Evolutionary conservation across 2,329 filamentous ascomycete genomes (phyloP), one percentile per base, ranked within the genome.

Genomic region (Aspergillus caelatus): DNA sequence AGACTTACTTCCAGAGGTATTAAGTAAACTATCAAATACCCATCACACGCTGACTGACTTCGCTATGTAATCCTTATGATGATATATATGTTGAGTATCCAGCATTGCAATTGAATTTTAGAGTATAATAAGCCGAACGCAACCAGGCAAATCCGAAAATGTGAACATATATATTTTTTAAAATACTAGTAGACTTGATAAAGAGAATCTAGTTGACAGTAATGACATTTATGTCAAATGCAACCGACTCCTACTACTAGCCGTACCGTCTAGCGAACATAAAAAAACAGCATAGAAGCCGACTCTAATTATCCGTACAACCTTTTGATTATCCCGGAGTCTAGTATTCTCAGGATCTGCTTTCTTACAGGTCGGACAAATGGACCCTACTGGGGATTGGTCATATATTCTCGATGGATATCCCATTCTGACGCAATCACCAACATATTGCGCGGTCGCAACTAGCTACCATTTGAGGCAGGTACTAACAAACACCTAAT

Each of bases 301-400:
- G 14, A 36, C 2, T 7, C 14, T 16, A 5, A 6, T 5, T 14
- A 16, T 36, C 5, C 32, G 16, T 16, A 36, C 34, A 36, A 36
- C 0, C 14, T 6, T 1, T 0, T 16, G 16, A 16, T 16, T 36
- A 2, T 36, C 14, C 6, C 16, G 6, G 14, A 16, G 14, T 16
- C 34, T 16, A 36, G 1, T 16, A n/a, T 41, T 41, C 3, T 10
- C 1, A 7, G 7, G n/a, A n/a, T 41, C 6, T n/a, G 19, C 7
- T 19, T 19, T 19, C 36, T 3, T 1, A n/a, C 7, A n/a, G 39
- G 16, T 41, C 39, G 39, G 39, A n/a, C 19, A 41, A 41, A 10
- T 6, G 39, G 39, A 41, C 3, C 39, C n/a, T 41, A 4, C 16
- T 7, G 5, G 34, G 34, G 34, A 36, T 16, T 36, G 5, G 16